phyloP scores from a whole-genome alignment of 805 yeast species.

The Grigorovia jiainica region DNA sequence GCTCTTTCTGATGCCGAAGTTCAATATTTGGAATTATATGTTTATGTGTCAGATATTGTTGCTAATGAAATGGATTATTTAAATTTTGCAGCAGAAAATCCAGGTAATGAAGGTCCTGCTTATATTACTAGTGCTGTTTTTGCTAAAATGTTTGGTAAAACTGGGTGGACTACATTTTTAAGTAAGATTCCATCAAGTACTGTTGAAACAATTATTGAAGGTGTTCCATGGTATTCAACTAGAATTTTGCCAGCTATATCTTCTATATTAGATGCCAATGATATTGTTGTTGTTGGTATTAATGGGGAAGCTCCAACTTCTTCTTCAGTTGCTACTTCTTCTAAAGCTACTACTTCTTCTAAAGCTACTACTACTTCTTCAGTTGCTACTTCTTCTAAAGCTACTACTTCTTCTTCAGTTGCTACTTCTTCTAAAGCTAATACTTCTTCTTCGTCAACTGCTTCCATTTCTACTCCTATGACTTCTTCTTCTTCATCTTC shows the following conservation, averaged over 20 bases:
- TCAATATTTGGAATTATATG: conserved; percentile 4
- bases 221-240: conserved; percentile 2
- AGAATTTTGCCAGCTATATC: conserved; percentile 1
- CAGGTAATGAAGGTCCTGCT: conserved; percentile 5
- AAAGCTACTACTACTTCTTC: not conserved
- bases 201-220: not conserved
- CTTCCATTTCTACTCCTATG: conserved; percentile 8
- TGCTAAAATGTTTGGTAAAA: conserved; percentile 16
- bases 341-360: not conserved
- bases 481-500: too few relatives aligned
- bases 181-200: conserved; percentile 16
- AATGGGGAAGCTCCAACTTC: conserved; percentile 1
- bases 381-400: conserved; percentile 9
- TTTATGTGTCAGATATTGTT: conserved; percentile 7
- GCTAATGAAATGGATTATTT: conserved; percentile 4
- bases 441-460: conserved; percentile 2
- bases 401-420: conserved; percentile 12
- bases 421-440: not conserved
- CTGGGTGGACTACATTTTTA: conserved; percentile 24
- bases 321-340: not conserved
- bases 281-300: conserved; percentile 1
- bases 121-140: not conserved
- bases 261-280: conserved; percentile 1
- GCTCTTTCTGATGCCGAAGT: conserved; percentile 2
- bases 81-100: conserved; percentile 6